Evolutionary conservation across 345 rosid genomes (phyloP), one percentile per base, ranked within the genome.

Genomic region (Cardamine resedifolia): DNA sequence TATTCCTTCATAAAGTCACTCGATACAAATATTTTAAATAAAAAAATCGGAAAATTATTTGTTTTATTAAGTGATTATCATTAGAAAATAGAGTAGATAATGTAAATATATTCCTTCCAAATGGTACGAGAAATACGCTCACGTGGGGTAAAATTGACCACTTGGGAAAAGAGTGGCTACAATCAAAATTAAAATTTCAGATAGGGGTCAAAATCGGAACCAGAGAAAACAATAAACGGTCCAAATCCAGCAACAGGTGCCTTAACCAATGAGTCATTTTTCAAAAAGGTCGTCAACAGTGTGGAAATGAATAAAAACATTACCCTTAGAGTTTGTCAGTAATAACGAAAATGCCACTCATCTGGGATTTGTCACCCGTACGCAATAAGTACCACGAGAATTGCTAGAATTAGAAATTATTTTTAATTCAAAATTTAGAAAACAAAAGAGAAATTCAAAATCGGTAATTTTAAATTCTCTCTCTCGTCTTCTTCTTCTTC

Each of bases 81-180:
- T 21, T 1, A 24, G 21, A 26, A 38, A 30, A 39, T n/a, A 12
- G n/a, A 9, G n/a, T 52, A 52, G 34, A 52, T 52, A 52, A 28
- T 56, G 24, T 56, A n/a, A 16, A 9, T 9, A 56, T 56, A 56
- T 57, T 18, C 7, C 14, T 56, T 16, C 4, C 23, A n/a, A 16
- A 0, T 19, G n/a, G 43, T 57, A 31, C 26, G 43, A 57, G 43
- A 53, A 28, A 53, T 31, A 48, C 33, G 0, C n/a, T 39, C 66
- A 73, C 59, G 72, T 56, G 62, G 53, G 70, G 70, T 36, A 52
- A 75, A 69, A 75, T 69, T 44, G 59, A 61, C 64, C 3, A 45
- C 20, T 31, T 34, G 14, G 3, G 10, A 62, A 53, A 61, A 52
- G 36, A 31, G 18, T 58, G 64, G 64, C n/a, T 24, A 67, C 6